Evolutionary conservation across 148 eudicot genomes (phyloP).

Genomic region (Spergularia marina): DNA sequence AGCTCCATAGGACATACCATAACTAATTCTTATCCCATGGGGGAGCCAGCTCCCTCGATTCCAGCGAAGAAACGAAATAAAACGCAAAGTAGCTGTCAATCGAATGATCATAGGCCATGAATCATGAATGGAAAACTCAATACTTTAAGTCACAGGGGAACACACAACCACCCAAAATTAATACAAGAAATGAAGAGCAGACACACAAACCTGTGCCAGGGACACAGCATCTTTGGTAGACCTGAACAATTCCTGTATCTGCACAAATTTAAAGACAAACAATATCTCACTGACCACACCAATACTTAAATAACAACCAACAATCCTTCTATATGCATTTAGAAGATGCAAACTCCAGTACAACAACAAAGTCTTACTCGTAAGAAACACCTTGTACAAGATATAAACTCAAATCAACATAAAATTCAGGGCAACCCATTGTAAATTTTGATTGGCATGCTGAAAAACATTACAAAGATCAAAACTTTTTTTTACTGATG

Average conservation of each 20-base stretch:
- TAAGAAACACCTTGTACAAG: too few species aligned
- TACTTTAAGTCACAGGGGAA: background rate
- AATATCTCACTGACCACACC: background rate
- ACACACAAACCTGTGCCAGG: constrained; percentile 88
- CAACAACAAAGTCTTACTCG: too few species aligned
- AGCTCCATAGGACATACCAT: too few species aligned
- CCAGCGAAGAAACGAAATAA: too few species aligned
- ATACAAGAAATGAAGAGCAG: constrained; percentile 20
- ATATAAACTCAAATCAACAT: too few species aligned
- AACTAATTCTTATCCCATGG: background rate
- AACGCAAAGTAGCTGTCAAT: background rate
- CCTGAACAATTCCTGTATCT: constrained; percentile 83
- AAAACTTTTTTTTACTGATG: background rate
- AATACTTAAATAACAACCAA: background rate
- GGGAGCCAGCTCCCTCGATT: background rate
- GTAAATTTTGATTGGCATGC: too few species aligned
- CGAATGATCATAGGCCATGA: constrained; percentile 6
- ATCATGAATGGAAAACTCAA: background rate
- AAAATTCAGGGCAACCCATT: too few species aligned
- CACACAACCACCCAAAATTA: background rate
- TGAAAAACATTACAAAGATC: background rate
- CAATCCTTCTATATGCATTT: background rate
- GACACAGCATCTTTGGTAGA: constrained; percentile 76
- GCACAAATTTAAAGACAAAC: constrained; percentile 27
- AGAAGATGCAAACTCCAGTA: background rate